Evolutionary conservation across 78 protist genomes (phyloP).

Genomic region (Blattamonas nauphoetae): DNA sequence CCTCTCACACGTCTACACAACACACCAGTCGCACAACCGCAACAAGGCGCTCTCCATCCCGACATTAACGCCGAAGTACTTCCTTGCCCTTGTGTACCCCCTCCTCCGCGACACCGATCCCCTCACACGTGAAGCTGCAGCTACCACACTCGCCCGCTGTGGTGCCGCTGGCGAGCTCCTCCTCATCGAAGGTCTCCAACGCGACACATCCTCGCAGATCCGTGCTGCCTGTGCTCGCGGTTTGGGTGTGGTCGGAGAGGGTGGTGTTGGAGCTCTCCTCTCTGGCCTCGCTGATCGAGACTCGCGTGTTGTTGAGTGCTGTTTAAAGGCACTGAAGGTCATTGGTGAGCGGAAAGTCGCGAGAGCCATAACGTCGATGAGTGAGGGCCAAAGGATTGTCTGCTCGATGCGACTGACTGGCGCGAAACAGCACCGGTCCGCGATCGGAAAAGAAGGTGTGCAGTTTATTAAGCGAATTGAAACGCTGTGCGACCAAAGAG

Average conservation of each 20-base stretch:
- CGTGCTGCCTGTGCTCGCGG: background rate
- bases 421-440: no score
- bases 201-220: background rate
- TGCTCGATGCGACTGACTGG: no score
- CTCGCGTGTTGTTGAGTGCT: background rate
- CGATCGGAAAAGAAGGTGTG: no score
- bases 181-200: slow-evolving; percentile 4
- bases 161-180: slow-evolving; percentile 23
- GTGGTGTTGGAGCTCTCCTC: background rate
- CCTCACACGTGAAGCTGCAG: background rate
- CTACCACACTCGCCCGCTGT: background rate
- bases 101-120: slow-evolving; percentile 5
- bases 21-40: background rate
- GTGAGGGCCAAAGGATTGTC: no score
- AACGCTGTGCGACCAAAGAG: no score
- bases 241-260: background rate
- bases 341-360: background rate
- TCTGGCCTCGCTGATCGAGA: background rate
- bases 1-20: no score
- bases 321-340: background rate
- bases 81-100: slow-evolving; percentile 5
- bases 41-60: background rate
- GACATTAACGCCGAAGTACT: background rate
- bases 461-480: no score
- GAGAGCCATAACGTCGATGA: no score